These are phyloP conservation scores for Rhizopogon vulgaris DNA, from an alignment of 768 basidiomycete species.

Conservation along the genomic window DNA sequence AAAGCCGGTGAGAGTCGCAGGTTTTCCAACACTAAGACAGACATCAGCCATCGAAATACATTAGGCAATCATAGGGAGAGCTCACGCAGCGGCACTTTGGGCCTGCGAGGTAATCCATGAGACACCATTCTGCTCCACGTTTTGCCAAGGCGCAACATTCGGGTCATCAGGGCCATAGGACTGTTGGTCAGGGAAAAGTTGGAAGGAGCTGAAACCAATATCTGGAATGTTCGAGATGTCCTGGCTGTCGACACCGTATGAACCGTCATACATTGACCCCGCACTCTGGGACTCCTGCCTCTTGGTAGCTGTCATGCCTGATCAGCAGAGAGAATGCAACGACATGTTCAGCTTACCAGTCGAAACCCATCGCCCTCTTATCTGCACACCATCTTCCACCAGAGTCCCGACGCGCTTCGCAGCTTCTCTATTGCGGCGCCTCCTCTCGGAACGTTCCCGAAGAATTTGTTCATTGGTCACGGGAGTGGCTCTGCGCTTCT, in stretches of 20 bases:
- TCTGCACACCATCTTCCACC: constrained; percentile 35
- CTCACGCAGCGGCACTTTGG: constrained; percentile 38
- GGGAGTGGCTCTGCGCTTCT: constrained; percentile 31
- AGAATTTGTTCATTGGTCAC: constrained; percentile 43
- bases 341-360: constrained; percentile 32
- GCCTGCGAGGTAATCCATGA: constrained; percentile 53
- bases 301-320: constrained; percentile 33
- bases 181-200: constrained; percentile 65
- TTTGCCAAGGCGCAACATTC: constrained; percentile 43
- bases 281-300: constrained; percentile 37
- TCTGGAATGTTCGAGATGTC: constrained; percentile 53
- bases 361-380: constrained; percentile 57
- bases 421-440: constrained; percentile 37
- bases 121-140: constrained; percentile 42
- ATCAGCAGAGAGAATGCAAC: constrained; percentile 3
- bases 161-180: constrained; percentile 45
- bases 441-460: constrained; percentile 40
- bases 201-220: constrained; percentile 56
- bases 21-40: constrained; percentile 44
- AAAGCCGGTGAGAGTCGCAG: constrained; percentile 46
- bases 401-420: constrained; percentile 28
- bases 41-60: constrained; percentile 5
- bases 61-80: background rate
- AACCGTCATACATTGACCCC: constrained; percentile 54
- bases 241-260: constrained; percentile 60